These are phyloP conservation scores for Coriaria nepalensis DNA, from an alignment of 306 rosid species.

Conservation along the genomic window DNA sequence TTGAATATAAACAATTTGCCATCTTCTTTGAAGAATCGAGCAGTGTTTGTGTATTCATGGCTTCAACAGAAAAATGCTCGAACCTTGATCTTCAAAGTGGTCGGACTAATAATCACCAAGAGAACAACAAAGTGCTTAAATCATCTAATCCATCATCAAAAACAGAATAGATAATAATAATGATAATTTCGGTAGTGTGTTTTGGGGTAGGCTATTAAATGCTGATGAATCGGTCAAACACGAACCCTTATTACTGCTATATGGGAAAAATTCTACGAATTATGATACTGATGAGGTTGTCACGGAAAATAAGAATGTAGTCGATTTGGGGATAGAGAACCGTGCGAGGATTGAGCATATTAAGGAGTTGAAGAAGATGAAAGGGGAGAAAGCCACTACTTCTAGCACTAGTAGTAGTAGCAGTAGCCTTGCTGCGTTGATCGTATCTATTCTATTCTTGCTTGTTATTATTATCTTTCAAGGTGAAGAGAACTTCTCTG, in stretches of 20 bases:
- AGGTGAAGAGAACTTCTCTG: conserved; percentile 28
- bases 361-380: conserved; percentile 73
- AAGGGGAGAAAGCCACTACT: conserved; percentile 41
- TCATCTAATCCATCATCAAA: background rate
- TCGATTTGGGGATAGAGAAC: conserved; percentile 10
- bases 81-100: conserved; percentile 48
- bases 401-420: conserved; percentile 5
- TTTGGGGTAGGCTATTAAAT: conserved; percentile 7
- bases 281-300: background rate
- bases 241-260: background rate
- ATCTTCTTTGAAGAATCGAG: too few relatives aligned
- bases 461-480: conserved; percentile 64
- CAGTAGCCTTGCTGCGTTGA: conserved; percentile 48
- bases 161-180: background rate
- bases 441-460: conserved; percentile 68
- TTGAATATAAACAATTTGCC: background rate
- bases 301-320: background rate
- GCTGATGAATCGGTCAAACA: background rate
- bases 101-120: conserved; percentile 16
- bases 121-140: background rate
- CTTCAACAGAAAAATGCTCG: conserved; percentile 20
- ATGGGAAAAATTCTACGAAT: too few relatives aligned
- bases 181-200: too few relatives aligned
- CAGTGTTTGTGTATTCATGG: background rate
- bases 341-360: conserved; percentile 68